These are phyloP conservation scores for Asterionellopsis glacialis DNA, from an alignment of 108 stramenopile species.

Conservation along the genomic window DNA sequence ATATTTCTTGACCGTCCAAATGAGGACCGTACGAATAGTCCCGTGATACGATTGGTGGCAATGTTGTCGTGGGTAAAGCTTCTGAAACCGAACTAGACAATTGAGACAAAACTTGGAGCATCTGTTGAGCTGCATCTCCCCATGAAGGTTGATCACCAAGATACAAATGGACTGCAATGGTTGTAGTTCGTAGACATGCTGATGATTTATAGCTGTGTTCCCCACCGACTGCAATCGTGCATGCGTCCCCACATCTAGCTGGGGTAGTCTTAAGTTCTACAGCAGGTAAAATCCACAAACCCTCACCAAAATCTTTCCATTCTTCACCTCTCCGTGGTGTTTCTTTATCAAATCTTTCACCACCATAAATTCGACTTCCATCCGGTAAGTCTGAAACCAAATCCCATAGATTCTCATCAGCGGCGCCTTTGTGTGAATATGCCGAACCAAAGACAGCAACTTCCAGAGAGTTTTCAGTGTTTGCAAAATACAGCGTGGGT, in stretches of 20 bases:
- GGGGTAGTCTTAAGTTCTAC: constrained; percentile 43
- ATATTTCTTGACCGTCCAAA: constrained; percentile 50
- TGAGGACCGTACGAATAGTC: constrained; percentile 31
- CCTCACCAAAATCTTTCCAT: constrained; percentile 68
- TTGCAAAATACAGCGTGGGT: constrained; percentile 50
- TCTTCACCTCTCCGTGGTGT: constrained; percentile 28
- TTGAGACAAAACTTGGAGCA: constrained; percentile 28
- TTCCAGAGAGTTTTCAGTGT: constrained; percentile 55
- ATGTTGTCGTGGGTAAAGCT: constrained; percentile 49
- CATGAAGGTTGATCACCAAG: constrained; percentile 10
- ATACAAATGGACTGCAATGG: constrained; percentile 48
- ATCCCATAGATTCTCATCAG: constrained; percentile 24
- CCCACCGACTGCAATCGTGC: not conserved
- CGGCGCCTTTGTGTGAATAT: constrained; percentile 1
- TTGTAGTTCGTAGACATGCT: constrained; percentile 10
- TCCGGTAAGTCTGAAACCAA: constrained; percentile 32
- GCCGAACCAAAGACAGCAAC: constrained; percentile 54
- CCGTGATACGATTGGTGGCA: constrained; percentile 64
- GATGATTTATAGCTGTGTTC: not conserved
- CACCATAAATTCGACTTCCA: constrained; percentile 54
- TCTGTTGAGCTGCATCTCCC: constrained; percentile 30
- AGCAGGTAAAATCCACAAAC: constrained; percentile 68
- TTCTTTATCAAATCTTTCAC: constrained; percentile 58
- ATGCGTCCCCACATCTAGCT: not conserved
- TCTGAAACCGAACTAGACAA: constrained; percentile 41